Percentiles rank a stretch among this genome's conserved stretches.
These are phyloP conservation scores for Blastomyces percursus DNA, from an alignment of 2,329 filamentous ascomycete species.

Conservation along the genomic window DNA sequence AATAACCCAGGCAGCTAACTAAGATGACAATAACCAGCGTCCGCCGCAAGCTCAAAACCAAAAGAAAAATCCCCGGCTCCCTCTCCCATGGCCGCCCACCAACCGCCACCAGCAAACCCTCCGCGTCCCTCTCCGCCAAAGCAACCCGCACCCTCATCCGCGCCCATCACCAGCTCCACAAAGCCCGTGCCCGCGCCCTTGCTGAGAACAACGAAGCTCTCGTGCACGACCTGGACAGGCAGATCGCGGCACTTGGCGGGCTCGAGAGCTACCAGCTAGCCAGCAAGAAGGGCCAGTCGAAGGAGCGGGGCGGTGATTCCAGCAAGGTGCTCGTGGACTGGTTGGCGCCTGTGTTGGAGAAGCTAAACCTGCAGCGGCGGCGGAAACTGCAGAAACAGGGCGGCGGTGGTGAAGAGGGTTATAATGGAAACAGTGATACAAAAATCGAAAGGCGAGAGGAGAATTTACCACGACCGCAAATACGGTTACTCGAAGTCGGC, in stretches of 20 bases:
- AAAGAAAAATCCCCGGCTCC: slow-evolving; percentile 20
- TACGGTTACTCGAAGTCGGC: slow-evolving; percentile 77
- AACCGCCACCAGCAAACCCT: slow-evolving; percentile 25
- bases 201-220: slow-evolving; percentile 34
- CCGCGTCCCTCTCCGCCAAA: slow-evolving; percentile 42
- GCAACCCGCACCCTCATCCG: slow-evolving; percentile 49
- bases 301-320: slow-evolving; percentile 52
- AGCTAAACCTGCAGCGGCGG: slow-evolving; percentile 10
- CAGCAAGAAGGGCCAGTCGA: slow-evolving; percentile 51
- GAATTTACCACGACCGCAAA: not conserved
- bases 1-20: not conserved
- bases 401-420: not conserved
- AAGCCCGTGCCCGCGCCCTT: slow-evolving; percentile 43
- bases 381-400: not conserved
- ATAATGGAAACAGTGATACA: slow-evolving; percentile 6
- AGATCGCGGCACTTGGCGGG: slow-evolving; percentile 48
- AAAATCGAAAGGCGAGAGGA: not conserved
- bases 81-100: slow-evolving; percentile 40
- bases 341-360: slow-evolving; percentile 32
- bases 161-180: slow-evolving; percentile 49
- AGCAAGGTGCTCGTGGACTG: slow-evolving; percentile 50
- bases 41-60: slow-evolving; percentile 21
- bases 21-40: slow-evolving; percentile 23
- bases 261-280: slow-evolving; percentile 51
- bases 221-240: slow-evolving; percentile 35